Evolutionary conservation across 2,329 filamentous ascomycete genomes (phyloP).

Genomic region (Apiospora rasikravindrae): DNA sequence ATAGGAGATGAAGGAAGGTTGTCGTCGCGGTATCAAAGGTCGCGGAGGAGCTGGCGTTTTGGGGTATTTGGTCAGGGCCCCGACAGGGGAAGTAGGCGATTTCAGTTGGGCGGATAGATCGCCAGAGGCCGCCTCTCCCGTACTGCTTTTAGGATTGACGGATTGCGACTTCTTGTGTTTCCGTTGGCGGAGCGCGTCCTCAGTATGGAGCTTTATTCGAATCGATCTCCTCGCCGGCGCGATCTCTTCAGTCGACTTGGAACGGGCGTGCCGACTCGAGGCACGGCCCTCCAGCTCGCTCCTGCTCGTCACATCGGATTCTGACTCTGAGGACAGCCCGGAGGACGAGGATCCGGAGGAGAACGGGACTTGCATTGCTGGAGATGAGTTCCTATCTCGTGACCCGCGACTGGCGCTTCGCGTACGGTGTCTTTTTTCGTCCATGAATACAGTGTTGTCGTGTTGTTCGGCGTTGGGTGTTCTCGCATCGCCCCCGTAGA

Average conservation of each 20-base stretch:
- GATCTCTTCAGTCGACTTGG: constrained; percentile 69
- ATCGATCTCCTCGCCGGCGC: constrained; percentile 78
- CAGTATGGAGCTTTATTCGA: constrained; percentile 83
- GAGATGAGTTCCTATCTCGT: constrained; percentile 31
- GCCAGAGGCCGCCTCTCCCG: constrained; percentile 41
- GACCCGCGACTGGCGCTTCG: constrained; percentile 22
- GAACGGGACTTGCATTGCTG: constrained; percentile 32
- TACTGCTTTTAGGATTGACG: constrained; percentile 49
- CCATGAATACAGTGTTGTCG: constrained; percentile 34
- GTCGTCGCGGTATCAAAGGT: constrained; percentile 85
- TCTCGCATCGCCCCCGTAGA: constrained; percentile 47
- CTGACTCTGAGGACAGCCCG: constrained; percentile 73
- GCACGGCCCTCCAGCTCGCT: constrained; percentile 37
- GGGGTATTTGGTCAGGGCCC: constrained; percentile 85
- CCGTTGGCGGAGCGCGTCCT: constrained; percentile 75
- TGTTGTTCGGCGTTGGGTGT: constrained; percentile 45
- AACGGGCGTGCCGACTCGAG: constrained; percentile 60
- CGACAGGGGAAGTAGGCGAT: constrained; percentile 85
- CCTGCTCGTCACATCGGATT: constrained; percentile 58
- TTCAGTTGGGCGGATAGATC: constrained; percentile 83
- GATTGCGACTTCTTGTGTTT: constrained; percentile 70
- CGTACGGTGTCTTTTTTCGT: constrained; percentile 40
- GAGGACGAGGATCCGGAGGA: constrained; percentile 64
- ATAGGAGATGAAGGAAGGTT: constrained; percentile 82
- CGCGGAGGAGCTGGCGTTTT: constrained; percentile 87